Evolutionary conservation across 192 early-diverging fungal species (phyloP), one percentile per base, ranked within the genome.

Genomic region (Diversispora epigaea): DNA sequence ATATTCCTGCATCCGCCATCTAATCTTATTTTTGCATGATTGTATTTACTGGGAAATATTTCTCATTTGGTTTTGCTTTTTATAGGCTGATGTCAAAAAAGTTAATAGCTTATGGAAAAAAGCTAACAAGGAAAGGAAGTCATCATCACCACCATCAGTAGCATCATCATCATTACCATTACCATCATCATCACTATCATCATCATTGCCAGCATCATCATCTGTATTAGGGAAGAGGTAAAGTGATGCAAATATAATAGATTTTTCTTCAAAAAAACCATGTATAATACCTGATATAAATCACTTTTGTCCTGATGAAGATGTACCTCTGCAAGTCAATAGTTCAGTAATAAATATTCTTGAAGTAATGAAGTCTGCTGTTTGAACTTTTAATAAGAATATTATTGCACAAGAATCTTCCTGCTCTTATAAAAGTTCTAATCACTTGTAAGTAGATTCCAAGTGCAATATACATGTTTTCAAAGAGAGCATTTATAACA

Each of bases 401-500:
- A n/a, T 44, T 45, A 65, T 75, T 54, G n/a, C 47, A 75, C 63
- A 9, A 39, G 72, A n/a, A 63, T 5, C 58, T 2, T 3, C 19
- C 52, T 50, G 58, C 72, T 60, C 72, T 56, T 63, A 74, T 43
- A 74, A 74, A 74, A 40, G 32, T 12, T 25, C 57, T 22, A 61
- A 32, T 39, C 43, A 74, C 43, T 46, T 40, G 43, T 4, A 40
- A 17, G 40, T 43, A 40, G 40, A 43, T 22, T 67, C 65, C 0
- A 1, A 66, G 45, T 5, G 11, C 14, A 47, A 67, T 67, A 43
- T 45, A 45, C 12, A 7, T 52, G 72, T 74, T 63, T 58, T 39
- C 3, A 21, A 43, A 22, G 72, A 74, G 58, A 74, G 72, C 52
- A 50, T 74, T 1, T 74, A 74, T 74, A 58, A 74, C 47, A 25